Evolutionary conservation across 805 yeast species (phyloP), one percentile per base, ranked within the genome.

Genomic region (Cephaloascus fragrans): DNA sequence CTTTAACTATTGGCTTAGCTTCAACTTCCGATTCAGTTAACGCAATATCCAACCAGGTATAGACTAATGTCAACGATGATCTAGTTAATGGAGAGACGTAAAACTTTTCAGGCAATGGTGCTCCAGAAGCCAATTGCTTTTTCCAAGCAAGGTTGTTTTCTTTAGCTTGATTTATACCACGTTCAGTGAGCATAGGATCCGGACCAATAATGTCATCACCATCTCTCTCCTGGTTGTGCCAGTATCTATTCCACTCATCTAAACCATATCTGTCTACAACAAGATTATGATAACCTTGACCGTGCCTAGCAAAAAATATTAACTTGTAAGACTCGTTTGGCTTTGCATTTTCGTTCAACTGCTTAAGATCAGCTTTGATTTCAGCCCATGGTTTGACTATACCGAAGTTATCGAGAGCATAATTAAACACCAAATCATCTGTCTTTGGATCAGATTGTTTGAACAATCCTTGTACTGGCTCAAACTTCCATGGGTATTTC

Each of bases 281-380:
- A 35, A 64, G 61, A 47, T 80, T 80, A 45, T 80, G 88, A 50
- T 57, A 72, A 0, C 86, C 87, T 53, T 80, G 83, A 4, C 86
- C 87, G 47, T 80, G 87, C 51, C 87, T 65, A 9, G 81, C 80
- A 39, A 74, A 62, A 36, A 74, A 67, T 3, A 77, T 41, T 36
- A 77, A 47, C 47, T 76, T 77, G 53, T 63, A 75, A 28, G 44
- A 41, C 33, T 59, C 77, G 42, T 69, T 64, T 1, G 46, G 47
- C 0, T 46, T 41, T 16, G 69, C 64, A 4, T 47, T 34, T 2
- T 40, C 38, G 44, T 72, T 73, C 44, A 75, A 53, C 9, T 49
- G 41, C 1, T 50, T 45, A 23, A 75, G 39, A 26, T 61, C 56
- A 1, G 29, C 32, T 23, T 50, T 47, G 17, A 71, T 56, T 3